Conservation (phyloP, 2,329 filamentous ascomycete genomes). For the Botrytis aclada region DNA sequence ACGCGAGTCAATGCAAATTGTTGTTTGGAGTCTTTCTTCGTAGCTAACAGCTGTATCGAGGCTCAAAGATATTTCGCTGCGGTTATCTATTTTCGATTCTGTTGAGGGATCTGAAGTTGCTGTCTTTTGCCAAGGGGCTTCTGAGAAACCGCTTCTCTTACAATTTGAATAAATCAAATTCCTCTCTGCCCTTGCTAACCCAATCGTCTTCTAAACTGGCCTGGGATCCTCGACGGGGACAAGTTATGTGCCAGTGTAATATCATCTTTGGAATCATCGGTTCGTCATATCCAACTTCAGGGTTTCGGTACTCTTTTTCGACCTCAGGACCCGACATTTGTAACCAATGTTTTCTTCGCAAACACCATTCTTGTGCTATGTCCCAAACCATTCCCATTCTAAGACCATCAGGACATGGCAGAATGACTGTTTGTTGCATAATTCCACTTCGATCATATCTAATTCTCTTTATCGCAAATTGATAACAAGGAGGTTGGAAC, state of each 20-base stretch:
- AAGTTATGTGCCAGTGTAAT: constrained; percentile 11
- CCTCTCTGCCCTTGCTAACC: constrained; percentile 9
- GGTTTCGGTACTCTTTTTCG: background rate
- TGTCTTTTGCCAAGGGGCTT: background rate
- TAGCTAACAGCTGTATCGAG: background rate
- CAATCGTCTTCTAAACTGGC: constrained; percentile 1
- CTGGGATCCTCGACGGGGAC: constrained; percentile 2
- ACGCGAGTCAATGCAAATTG: background rate
- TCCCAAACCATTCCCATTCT: constrained; percentile 20
- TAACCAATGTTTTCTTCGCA: constrained; percentile 15
- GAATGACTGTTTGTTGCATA: background rate
- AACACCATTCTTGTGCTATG: constrained; percentile 18
- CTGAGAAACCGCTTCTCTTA: background rate
- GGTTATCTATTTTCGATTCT: background rate
- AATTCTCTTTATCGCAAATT: constrained; percentile 4
- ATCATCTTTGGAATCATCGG: constrained; percentile 12
- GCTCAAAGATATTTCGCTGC: background rate
- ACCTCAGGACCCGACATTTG: constrained; percentile 7
- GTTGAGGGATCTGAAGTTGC: background rate
- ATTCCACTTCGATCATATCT: constrained; percentile 3
- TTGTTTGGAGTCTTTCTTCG: background rate
- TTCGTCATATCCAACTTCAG: background rate
- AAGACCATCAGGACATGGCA: constrained; percentile 14
- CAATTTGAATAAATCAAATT: constrained; percentile 30
- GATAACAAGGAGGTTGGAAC: constrained; percentile 13